phyloP scores from a whole-genome alignment of 2,329 filamentous ascomycete genomes.

The Aspergillus glaucus region DNA sequence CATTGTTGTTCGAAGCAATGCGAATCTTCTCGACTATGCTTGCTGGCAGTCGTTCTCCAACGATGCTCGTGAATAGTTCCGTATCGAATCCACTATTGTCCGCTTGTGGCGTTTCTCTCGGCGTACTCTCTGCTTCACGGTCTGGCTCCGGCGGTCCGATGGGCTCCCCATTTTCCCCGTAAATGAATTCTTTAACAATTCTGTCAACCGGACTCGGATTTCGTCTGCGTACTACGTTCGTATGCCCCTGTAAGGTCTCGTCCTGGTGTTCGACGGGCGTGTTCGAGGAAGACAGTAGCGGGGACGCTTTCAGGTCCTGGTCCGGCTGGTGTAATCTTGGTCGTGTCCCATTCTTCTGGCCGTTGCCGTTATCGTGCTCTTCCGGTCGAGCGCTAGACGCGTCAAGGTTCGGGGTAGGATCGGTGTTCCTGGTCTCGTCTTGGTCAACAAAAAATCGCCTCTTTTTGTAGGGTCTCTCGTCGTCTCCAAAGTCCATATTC shows the following conservation, averaged over 20 bases:
- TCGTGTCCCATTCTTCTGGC: background rate
- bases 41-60: slow-evolving; percentile 47
- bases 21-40: slow-evolving; percentile 45
- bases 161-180: background rate
- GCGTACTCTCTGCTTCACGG: background rate
- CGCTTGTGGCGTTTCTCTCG: background rate
- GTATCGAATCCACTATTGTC: slow-evolving; percentile 45
- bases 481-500: slow-evolving; percentile 33
- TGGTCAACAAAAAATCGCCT: slow-evolving; percentile 57
- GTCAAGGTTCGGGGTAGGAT: slow-evolving; percentile 9
- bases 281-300: background rate
- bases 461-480: slow-evolving; percentile 55
- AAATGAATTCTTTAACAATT: background rate
- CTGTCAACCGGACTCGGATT: background rate
- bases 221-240: background rate
- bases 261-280: background rate
- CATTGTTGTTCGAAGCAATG: slow-evolving; percentile 45
- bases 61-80: slow-evolving; percentile 50
- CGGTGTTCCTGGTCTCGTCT: slow-evolving; percentile 11
- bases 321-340: background rate
- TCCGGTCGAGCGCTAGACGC: slow-evolving; percentile 8
- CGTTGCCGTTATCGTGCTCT: background rate
- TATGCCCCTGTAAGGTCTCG: background rate
- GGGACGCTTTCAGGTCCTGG: background rate
- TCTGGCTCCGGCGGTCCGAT: too few species aligned